A percentile compares a stretch with the other conserved stretches of the same genome.
These are phyloP conservation scores for Areca catechu DNA, from an alignment of 176 grass and related monocot genomes.

Conservation along the genomic window DNA sequence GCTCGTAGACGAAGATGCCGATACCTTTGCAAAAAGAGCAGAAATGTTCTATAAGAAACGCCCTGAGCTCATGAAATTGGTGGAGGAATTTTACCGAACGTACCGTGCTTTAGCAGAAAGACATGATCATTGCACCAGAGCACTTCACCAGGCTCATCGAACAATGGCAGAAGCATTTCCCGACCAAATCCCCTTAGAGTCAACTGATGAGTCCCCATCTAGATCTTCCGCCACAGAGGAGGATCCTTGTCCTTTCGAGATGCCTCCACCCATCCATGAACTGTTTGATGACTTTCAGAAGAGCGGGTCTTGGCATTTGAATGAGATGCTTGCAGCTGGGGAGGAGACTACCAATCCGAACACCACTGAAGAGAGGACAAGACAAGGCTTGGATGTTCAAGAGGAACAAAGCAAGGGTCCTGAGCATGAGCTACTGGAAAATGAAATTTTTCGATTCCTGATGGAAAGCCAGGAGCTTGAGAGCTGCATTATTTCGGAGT, in stretches of 20 bases:
- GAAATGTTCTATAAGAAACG: conserved; percentile 95
- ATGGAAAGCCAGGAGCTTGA: conserved; percentile 85
- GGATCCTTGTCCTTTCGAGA: conserved; percentile 33
- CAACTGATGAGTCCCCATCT: conserved; percentile 61
- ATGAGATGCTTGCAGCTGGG: no score
- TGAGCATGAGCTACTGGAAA: conserved; percentile 54
- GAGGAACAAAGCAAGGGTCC: background rate
- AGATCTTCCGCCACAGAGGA: conserved; percentile 30
- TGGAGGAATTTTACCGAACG: conserved; percentile 89
- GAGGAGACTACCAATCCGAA: no score
- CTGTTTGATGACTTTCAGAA: conserved; percentile 47
- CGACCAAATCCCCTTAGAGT: conserved; percentile 46
- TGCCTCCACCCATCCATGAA: conserved; percentile 43
- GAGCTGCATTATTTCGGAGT: conserved; percentile 43
- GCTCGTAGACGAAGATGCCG: conserved; percentile 89
- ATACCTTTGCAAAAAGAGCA: conserved; percentile 86
- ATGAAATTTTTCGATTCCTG: conserved; percentile 63
- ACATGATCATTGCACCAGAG: conserved; percentile 78
- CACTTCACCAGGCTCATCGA: conserved; percentile 59
- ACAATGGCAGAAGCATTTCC: conserved; percentile 95
- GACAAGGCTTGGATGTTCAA: background rate
- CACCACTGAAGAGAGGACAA: background rate
- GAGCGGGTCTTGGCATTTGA: conserved; percentile 17
- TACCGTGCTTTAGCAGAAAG: conserved; percentile 91
- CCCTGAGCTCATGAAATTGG: conserved; percentile 79